Evolutionary conservation across 257 asterid genomes (phyloP), one percentile per base, ranked within the genome.

Genomic region (Striga asiatica): DNA sequence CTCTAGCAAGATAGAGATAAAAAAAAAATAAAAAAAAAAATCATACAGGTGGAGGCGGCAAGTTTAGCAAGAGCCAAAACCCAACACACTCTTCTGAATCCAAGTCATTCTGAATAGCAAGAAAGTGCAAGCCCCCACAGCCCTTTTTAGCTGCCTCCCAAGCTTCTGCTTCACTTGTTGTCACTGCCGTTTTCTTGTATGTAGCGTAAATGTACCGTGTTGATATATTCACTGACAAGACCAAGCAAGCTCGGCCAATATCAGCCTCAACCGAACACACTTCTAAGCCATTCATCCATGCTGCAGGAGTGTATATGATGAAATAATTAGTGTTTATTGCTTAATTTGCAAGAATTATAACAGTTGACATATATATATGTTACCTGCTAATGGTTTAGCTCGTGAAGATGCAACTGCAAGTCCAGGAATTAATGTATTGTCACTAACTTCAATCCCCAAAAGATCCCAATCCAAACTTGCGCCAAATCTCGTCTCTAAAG

Each of bases 241-340:
- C 69, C 57, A 91, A 50, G 58, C 70, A 62, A 50, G 83, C 96
- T 7, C 78, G 70, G n/a, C 60, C 13, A 18, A 72, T 38, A 56
- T 91, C 98, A 6, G 78, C 92, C 71, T 83, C 98, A 1, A 91
- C 62, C 3, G 98, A 75, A 55, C 88, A 81, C 8, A 91, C 82
- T 74, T 87, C 98, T 62, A 91, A 66, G 23, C 98, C 96, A 42
- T 86, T 82, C 92, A 91, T 91, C 98, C 96, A 91, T 39, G 88
- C 98, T 91, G 78, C 79, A 77, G 6, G 16, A 35, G 4, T 29
- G 8, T 5, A 7, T 5, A 5, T 29, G n/a, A n/a, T n/a, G n/a
- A n/a, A n/a, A n/a, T n/a, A n/a, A n/a, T n/a, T n/a, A n/a, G n/a
- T n/a, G n/a, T n/a, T n/a, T n/a, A n/a, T n/a, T n/a, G n/a, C n/a